Conservation (phyloP, 106 monocot species). For the Allium fistulosum region DNA sequence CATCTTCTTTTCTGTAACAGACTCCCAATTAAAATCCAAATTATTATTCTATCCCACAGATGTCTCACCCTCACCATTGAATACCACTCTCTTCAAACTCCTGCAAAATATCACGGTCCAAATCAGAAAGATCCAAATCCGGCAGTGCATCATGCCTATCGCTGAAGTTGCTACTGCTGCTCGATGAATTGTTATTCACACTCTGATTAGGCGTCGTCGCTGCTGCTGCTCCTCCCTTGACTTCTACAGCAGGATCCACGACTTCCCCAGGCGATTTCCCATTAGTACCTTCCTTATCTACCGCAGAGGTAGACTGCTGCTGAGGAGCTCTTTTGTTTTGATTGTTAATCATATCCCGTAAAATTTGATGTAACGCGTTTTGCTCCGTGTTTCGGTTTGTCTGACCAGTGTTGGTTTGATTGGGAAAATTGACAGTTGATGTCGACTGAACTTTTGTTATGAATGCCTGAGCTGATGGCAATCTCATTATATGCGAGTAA, state of each 20-base stretch:
- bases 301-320: not conserved
- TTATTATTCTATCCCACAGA: too few species aligned
- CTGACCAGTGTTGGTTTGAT: conserved; percentile 15
- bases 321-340: conserved; percentile 11
- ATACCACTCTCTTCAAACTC: conserved; percentile 34
- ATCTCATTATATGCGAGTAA: conserved; percentile 16
- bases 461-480: conserved; percentile 3
- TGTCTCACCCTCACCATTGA: conserved; percentile 14
- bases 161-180: conserved; percentile 20
- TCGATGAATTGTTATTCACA: conserved; percentile 18
- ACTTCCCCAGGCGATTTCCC: conserved; percentile 3
- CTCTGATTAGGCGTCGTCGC: conserved; percentile 2
- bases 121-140: conserved; percentile 30
- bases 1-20: too few species aligned
- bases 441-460: conserved; percentile 1
- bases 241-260: too few species aligned
- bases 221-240: not conserved
- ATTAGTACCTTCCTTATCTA: conserved; percentile 2
- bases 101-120: conserved; percentile 22
- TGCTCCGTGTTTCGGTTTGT: conserved; percentile 42
- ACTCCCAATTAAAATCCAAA: too few species aligned
- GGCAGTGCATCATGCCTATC: conserved; percentile 31
- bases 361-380: conserved; percentile 47
- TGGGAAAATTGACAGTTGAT: conserved; percentile 1
- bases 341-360: conserved; percentile 51